Conservation (phyloP, 805 yeast genomes). For the Saccharomycopsis fermentans region DNA sequence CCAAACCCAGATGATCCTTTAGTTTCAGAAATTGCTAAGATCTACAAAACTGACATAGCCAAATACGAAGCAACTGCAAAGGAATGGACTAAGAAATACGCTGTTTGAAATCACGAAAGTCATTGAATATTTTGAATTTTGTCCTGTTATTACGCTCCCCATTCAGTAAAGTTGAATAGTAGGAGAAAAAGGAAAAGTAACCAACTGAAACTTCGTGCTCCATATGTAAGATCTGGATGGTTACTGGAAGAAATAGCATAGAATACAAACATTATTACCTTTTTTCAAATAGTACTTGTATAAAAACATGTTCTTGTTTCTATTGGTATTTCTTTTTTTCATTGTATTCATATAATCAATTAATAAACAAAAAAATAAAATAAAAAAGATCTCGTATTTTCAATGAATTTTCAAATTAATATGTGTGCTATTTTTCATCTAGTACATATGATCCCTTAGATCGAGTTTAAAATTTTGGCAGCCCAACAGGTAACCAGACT, state of each 20-base stretch:
- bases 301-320: not conserved
- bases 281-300: not conserved
- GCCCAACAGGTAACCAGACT: no score
- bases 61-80: conserved; percentile 95
- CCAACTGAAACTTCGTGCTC: not conserved
- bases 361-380: not conserved
- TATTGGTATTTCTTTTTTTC: not conserved
- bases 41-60: conserved; percentile 86
- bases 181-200: not conserved
- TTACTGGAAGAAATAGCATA: not conserved
- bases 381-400: not conserved
- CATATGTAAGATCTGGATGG: not conserved
- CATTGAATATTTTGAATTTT: no score
- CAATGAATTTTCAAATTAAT: no score
- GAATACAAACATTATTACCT: not conserved
- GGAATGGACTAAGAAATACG: conserved; percentile 98
- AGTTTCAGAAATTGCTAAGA: conserved; percentile 96
- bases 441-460: no score
- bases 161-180: no score
- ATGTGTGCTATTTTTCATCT: no score
- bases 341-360: not conserved
- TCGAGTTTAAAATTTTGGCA: no score
- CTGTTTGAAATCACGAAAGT: conserved; percentile 43
- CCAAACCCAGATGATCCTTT: conserved; percentile 99
- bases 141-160: no score